Evolutionary conservation across 768 basidiomycete genomes (phyloP), one percentile per base, ranked within the genome.

Genomic region (Dioszegia aurantiaca): DNA sequence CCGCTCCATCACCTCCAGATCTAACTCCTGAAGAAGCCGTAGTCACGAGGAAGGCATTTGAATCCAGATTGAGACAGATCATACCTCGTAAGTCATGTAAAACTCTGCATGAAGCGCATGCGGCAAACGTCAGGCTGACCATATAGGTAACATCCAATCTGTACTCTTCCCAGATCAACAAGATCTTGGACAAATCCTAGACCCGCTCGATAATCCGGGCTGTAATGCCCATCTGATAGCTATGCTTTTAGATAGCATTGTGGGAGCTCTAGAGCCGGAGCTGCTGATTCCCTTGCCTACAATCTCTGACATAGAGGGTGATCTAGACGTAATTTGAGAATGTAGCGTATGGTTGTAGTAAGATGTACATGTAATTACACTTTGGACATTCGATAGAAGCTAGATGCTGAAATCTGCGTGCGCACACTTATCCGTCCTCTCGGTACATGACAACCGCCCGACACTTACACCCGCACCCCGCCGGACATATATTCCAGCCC

Each of bases 221-320:
- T 93, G 91, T 72, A 97, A 95, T 72, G 80, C 83, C 1, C 92
- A 92, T 63, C 80, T 95, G 0, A 77, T 85, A 0, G 78, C 90
- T 39, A 80, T 90, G 64, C 58, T 94, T 1, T 73, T 94, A 16
- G 92, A 95, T 64, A 78, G 85, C 9, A 46, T 89, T 2, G 68
- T 93, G n/a, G 71, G 85, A 36, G 80, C 81, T 2, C 65, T 93
- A 36, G 89, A 91, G 64, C 91, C 92, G 0, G 90, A 92, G 76
- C 78, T 94, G 30, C 59, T 57, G 2, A 44, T 60, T 21, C 39
- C 49, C 4, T 4, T 17, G 31, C 4, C 46, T 14, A 10, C 17
- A 14, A 30, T 6, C 14, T 14, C 33, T 33, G 33, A 6, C 33
- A 33, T 33, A 6, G 8, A 33, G 33, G 6, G 14, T 6, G 33